Conservation (phyloP, 768 basidiomycete species). For the Gelatoporia subvermispora region DNA sequence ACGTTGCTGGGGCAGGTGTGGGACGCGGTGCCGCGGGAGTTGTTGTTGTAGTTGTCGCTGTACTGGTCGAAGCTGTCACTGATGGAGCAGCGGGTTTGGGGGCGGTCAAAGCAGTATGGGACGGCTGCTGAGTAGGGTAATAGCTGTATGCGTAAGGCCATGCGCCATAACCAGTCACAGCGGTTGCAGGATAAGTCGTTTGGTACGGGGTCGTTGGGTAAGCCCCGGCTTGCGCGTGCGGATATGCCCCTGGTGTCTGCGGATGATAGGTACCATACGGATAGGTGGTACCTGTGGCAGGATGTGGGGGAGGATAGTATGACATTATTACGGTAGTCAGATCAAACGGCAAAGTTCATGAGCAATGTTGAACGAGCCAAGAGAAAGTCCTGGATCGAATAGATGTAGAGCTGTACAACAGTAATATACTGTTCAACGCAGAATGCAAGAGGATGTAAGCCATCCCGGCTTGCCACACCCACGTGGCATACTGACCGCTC, state of each 20-base stretch:
- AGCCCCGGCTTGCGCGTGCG: constrained; percentile 12
- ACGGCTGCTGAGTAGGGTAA: constrained; percentile 24
- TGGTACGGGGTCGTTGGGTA: constrained; percentile 25
- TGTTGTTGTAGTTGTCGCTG: constrained; percentile 25
- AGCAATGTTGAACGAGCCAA: too few relatives aligned
- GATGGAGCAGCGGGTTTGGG: constrained; percentile 19
- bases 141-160: constrained; percentile 71
- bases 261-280: constrained; percentile 56
- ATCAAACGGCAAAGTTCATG: neutral
- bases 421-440: too few relatives aligned
- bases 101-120: constrained; percentile 13
- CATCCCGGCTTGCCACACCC: too few relatives aligned
- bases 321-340: constrained; percentile 18
- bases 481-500: too few relatives aligned
- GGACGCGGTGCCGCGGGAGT: constrained; percentile 24
- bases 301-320: constrained; percentile 30
- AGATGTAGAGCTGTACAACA: too few relatives aligned
- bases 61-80: constrained; percentile 22
- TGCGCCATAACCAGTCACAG: constrained; percentile 61
- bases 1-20: constrained; percentile 35
- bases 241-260: constrained; percentile 18
- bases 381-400: too few relatives aligned
- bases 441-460: too few relatives aligned
- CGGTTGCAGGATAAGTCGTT: constrained; percentile 48
- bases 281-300: constrained; percentile 48